These are phyloP conservation scores for Amanita muscaria DNA, from an alignment of 768 basidiomycete species.

Conservation along the genomic window DNA sequence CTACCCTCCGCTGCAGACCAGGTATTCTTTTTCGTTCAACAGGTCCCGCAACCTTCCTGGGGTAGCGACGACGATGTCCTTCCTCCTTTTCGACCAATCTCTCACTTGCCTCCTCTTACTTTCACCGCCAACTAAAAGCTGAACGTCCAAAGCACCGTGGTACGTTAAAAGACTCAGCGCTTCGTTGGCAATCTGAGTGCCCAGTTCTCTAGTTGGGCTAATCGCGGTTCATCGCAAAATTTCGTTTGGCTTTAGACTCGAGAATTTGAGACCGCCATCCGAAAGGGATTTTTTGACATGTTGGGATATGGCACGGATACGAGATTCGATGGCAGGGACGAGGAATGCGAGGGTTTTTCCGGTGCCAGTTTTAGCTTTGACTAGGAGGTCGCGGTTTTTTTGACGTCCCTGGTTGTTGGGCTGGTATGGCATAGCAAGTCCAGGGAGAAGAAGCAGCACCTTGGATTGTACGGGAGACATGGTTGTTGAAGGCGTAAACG, in stretches of 20 bases:
- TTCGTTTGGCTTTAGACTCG: conserved; percentile 21
- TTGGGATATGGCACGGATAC: conserved; percentile 48
- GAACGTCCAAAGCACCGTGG: conserved; percentile 57
- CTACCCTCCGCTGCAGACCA: no score
- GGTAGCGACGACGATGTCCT: conserved; percentile 83
- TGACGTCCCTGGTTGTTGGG: conserved; percentile 20
- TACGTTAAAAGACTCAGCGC: conserved; percentile 56
- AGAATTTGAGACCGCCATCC: conserved; percentile 25
- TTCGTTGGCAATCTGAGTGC: conserved; percentile 83
- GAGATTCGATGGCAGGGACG: conserved; percentile 74
- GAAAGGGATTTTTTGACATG: conserved; percentile 22
- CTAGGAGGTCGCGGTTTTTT: conserved; percentile 64
- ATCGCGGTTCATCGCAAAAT: conserved; percentile 46
- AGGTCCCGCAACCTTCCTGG: conserved; percentile 80
- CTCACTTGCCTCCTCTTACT: conserved; percentile 58
- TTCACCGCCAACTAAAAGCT: conserved; percentile 71
- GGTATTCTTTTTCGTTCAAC: conserved; percentile 43
- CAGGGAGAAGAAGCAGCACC: conserved; percentile 65
- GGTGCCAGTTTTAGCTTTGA: conserved; percentile 82
- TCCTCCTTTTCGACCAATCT: conserved; percentile 50
- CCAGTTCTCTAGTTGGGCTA: conserved; percentile 84
- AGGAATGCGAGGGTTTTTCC: conserved; percentile 87
- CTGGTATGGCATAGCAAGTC: conserved; percentile 47
- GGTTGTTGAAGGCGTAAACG: conserved; percentile 16
- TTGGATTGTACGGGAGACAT: conserved; percentile 41